Evolutionary conservation across 208 protist species (phyloP), one percentile per base, ranked within the genome.

Genomic region (Trypanosomatidae sp.): DNA sequence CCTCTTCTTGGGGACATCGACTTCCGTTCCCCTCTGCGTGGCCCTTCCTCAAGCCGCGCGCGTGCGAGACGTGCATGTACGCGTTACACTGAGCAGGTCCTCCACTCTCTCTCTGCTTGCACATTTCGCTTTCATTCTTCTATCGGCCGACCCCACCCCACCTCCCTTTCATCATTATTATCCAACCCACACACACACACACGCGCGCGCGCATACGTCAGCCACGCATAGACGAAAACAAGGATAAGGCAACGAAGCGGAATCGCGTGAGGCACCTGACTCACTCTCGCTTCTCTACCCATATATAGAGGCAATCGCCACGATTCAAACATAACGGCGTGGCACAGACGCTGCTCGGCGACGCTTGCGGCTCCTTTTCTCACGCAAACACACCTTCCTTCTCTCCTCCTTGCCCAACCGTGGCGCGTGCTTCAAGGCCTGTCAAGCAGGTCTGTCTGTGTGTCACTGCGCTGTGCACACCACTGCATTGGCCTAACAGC

Each of bases 121-220:
- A 17, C 53, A 12, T 3, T 28, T 12, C 25, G 10, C 10, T 12
- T 10, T 10, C 53, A 58, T 58, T 7, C 12, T 17, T n/a, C 25
- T 13, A 22, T 58, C 53, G 4, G 30, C 53, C 46, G 49, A 13
- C 49, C 47, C 36, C 22, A 58, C 47, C 9, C 17, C 30, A 58
- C 28, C 33, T 25, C 28, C 41, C 52, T 60, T 36, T 22, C 3
- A 10, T 47, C 2, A 36, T 62, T 43, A 71, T 10, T 64, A 39
- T 47, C n/a, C 9, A 25, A 30, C 6, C 41, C 2, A 9, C n/a
- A 44, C 58, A 73, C 41, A 62, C 62, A 58, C 44, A 65, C 25
- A 76, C 62, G 30, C 58, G 22, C 74, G 13, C 53, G 60, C 10
- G 52, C 53, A 58, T 25, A 17, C 53, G 53, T 25, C 53, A 58